A percentile compares a stretch with the other conserved stretches of the same genome.
phyloP scores from a whole-genome alignment of 805 yeast species.

The Vanderwaltozyma tropicalis region DNA sequence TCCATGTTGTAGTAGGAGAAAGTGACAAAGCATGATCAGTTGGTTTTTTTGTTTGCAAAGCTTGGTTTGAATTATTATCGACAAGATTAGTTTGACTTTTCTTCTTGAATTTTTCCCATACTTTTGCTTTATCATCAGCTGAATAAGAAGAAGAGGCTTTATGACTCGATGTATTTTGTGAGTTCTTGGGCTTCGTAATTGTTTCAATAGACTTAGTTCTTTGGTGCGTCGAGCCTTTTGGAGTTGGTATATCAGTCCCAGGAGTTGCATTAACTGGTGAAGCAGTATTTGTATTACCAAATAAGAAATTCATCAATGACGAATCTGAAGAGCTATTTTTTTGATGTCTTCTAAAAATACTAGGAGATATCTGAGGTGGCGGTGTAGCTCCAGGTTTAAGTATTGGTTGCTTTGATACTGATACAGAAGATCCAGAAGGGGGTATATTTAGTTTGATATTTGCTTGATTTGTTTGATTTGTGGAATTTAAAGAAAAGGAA shows the following conservation, averaged over 20 bases:
- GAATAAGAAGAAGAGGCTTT: not conserved
- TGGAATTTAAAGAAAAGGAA: slow-evolving; percentile 1
- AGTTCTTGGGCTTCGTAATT: slow-evolving; percentile 6
- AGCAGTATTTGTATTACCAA: slow-evolving; percentile 14
- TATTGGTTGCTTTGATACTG: not conserved
- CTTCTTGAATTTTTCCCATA: slow-evolving; percentile 25
- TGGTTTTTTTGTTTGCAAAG: no score
- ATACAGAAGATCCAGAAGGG: no score
- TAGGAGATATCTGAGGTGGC: slow-evolving; percentile 26
- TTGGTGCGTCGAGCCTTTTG: slow-evolving; percentile 2
- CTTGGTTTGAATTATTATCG: no score
- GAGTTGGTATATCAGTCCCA: not conserved
- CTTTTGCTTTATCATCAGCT: slow-evolving; percentile 14
- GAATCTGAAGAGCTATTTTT: slow-evolving; percentile 55
- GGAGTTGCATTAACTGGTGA: slow-evolving; percentile 4
- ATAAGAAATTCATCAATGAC: slow-evolving; percentile 31
- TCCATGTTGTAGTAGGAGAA: no score
- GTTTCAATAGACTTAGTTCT: slow-evolving; percentile 7
- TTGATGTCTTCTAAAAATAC: slow-evolving; percentile 53
- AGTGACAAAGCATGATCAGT: no score
- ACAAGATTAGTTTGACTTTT: slow-evolving; percentile 13
- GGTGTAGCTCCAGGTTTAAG: slow-evolving; percentile 2
- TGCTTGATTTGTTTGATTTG: slow-evolving; percentile 1
- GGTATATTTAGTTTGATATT: slow-evolving; percentile 23
- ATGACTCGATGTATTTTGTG: not conserved